A percentile compares a stretch with the other conserved stretches of the same genome.
Evolutionary conservation across 1,139 yeast species (phyloP).

Genomic region (Wickerhamomyces sp.): DNA sequence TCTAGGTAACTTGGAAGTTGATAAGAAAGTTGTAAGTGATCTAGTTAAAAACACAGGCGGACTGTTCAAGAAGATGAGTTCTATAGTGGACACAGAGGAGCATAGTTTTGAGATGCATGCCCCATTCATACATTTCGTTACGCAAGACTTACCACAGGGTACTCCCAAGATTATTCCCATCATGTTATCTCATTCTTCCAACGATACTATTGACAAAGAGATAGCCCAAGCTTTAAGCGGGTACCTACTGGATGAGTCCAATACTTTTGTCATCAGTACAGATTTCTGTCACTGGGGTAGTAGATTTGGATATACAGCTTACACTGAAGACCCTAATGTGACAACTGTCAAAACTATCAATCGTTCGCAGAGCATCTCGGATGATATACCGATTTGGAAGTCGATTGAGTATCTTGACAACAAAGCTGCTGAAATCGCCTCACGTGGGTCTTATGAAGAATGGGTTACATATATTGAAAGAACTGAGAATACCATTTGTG

Average conservation of each 20-base stretch:
- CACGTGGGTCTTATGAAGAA: constrained; percentile 37
- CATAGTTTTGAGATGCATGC: constrained; percentile 96
- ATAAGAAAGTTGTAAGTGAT: constrained; percentile 36
- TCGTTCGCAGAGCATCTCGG: constrained; percentile 19
- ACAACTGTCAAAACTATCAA: constrained; percentile 17
- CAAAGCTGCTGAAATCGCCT: constrained; percentile 61
- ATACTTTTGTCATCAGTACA: constrained; percentile 75
- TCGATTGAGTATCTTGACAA: constrained; percentile 71
- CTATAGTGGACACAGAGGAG: constrained; percentile 70
- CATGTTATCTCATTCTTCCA: constrained; percentile 63
- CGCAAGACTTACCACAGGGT: constrained; percentile 33
- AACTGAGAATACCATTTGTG: constrained; percentile 92
- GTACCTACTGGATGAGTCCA: constrained; percentile 48
- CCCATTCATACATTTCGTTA: constrained; percentile 58
- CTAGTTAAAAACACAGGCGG: constrained; percentile 32
- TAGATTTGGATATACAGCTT: constrained; percentile 67
- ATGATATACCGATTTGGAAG: constrained; percentile 47
- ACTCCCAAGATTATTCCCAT: constrained; percentile 68
- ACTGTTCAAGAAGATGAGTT: constrained; percentile 52
- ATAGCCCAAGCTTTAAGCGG: constrained; percentile 48
- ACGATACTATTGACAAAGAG: constrained; percentile 35
- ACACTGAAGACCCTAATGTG: constrained; percentile 33
- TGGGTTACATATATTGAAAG: constrained; percentile 63
- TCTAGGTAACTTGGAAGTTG: constrained; percentile 68
- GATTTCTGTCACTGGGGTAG: constrained; percentile 98